phyloP scores from a whole-genome alignment of 495 filamentous ascomycete genomes.

The Daldinia childiae region DNA sequence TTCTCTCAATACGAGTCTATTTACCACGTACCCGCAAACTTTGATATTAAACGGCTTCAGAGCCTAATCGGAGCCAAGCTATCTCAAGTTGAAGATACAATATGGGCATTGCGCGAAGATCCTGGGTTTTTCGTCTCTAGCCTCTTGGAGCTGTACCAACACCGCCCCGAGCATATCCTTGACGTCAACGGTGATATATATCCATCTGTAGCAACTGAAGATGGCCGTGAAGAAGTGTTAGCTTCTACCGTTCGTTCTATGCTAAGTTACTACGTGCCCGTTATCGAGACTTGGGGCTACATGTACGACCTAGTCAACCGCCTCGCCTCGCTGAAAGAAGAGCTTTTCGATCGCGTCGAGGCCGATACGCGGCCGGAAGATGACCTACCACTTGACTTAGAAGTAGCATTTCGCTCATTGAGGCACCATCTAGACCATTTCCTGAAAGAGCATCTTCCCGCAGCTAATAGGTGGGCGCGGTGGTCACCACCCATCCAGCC shows the following conservation, averaged over 20 bases:
- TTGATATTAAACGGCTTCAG: neutral
- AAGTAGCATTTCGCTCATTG: neutral
- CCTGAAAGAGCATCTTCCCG: neutral
- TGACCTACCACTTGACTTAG: neutral
- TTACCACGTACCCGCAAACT: neutral
- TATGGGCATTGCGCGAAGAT: neutral
- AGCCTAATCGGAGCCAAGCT: neutral
- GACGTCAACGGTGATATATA: neutral
- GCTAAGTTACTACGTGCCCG: neutral
- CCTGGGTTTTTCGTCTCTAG: neutral
- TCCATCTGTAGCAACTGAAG: neutral
- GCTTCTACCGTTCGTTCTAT: neutral
- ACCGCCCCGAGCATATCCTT: neutral
- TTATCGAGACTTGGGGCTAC: neutral
- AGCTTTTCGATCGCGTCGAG: neutral
- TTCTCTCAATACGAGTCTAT: neutral
- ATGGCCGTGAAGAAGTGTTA: neutral
- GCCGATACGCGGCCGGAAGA: neutral
- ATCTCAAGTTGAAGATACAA: neutral
- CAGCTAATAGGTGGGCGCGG: neutral
- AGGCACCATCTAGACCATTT: neutral
- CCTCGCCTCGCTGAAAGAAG: neutral
- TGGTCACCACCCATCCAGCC: conserved; percentile 1
- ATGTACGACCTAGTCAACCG: neutral
- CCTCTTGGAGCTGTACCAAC: neutral